These are phyloP conservation scores for Grosmannia serpens DNA, from an alignment of 2,329 filamentous ascomycete species.

Conservation along the genomic window DNA sequence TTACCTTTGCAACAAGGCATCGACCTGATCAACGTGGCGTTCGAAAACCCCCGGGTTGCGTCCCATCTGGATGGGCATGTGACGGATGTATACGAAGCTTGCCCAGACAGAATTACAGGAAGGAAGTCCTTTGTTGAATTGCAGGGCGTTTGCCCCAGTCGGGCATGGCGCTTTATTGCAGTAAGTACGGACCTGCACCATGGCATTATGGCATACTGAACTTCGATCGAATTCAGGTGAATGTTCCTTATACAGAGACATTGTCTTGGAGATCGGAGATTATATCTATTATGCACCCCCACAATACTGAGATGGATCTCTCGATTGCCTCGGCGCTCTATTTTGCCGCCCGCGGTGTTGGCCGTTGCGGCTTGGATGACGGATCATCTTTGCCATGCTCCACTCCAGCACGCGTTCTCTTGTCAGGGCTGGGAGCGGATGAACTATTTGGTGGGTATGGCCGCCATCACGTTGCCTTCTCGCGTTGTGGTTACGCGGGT, in stretches of 20 bases:
- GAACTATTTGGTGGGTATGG: slow-evolving; percentile 93
- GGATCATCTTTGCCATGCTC: slow-evolving; percentile 2
- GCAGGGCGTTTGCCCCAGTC: slow-evolving; percentile 50
- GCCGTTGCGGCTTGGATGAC: slow-evolving; percentile 26
- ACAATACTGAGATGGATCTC: slow-evolving; percentile 97
- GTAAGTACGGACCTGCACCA: slow-evolving; percentile 25
- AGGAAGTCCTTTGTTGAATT: slow-evolving; percentile 72
- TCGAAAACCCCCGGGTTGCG: slow-evolving; percentile 77
- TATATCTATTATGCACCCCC: slow-evolving; percentile 71
- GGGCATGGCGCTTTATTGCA: slow-evolving; percentile 73
- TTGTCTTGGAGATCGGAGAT: slow-evolving; percentile 56
- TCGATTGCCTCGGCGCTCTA: slow-evolving; percentile 92
- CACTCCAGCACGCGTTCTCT: slow-evolving; percentile 67
- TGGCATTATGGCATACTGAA: background rate
- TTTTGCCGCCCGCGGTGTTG: slow-evolving; percentile 73
- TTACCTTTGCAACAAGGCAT: slow-evolving; percentile 58
- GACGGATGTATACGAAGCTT: slow-evolving; percentile 57
- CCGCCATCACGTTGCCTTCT: slow-evolving; percentile 69
- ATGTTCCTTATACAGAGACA: slow-evolving; percentile 71
- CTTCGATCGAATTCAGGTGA: slow-evolving; percentile 36
- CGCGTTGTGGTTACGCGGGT: slow-evolving; percentile 54
- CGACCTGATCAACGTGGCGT: slow-evolving; percentile 90
- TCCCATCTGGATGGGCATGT: slow-evolving; percentile 31
- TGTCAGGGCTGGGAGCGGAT: slow-evolving; percentile 90
- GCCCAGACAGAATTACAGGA: slow-evolving; percentile 83